Conservation (phyloP, 768 basidiomycete species). For the Amanita thiersii region DNA sequence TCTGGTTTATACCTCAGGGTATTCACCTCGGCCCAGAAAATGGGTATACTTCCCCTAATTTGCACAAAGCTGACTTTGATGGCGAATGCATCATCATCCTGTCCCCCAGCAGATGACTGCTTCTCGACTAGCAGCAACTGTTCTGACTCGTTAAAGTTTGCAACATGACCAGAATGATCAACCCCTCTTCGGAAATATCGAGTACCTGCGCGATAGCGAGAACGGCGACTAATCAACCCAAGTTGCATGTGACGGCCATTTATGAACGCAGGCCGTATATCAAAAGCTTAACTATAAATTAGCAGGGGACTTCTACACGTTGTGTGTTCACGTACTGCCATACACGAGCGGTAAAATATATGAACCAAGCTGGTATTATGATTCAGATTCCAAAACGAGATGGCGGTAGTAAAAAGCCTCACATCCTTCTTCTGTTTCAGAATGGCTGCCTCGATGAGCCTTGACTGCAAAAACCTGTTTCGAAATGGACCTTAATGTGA, state of each 20-base stretch:
- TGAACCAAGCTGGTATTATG: conserved; percentile 54
- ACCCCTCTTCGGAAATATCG: conserved; percentile 95
- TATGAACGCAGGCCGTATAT: conserved; percentile 66
- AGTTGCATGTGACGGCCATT: conserved; percentile 76
- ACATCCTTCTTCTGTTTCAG: conserved; percentile 57
- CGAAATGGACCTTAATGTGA: conserved; percentile 41
- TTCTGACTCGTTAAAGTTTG: conserved; percentile 98
- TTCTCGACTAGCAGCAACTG: conserved; percentile 80
- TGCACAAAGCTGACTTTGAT: conserved; percentile 83
- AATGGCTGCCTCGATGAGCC: conserved; percentile 29
- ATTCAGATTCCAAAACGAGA: conserved; percentile 10
- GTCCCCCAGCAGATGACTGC: conserved; percentile 30
- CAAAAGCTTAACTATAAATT: conserved; percentile 58
- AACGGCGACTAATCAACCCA: conserved; percentile 87
- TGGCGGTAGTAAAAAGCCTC: conserved; percentile 18
- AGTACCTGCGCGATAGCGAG: conserved; percentile 90
- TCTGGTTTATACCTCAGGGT: conserved; percentile 95
- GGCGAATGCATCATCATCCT: conserved; percentile 36
- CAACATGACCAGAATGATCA: conserved; percentile 81
- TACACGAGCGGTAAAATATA: conserved; percentile 93
- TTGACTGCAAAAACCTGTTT: conserved; percentile 29
- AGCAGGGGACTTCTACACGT: conserved; percentile 5
- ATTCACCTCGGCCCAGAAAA: conserved; percentile 97
- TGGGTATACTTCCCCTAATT: conserved; percentile 85
- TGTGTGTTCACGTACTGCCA: conserved; percentile 62